Evolutionary conservation across 371 early-diverging fungal genomes (phyloP).

Genomic region (Entomophthora muscae): DNA sequence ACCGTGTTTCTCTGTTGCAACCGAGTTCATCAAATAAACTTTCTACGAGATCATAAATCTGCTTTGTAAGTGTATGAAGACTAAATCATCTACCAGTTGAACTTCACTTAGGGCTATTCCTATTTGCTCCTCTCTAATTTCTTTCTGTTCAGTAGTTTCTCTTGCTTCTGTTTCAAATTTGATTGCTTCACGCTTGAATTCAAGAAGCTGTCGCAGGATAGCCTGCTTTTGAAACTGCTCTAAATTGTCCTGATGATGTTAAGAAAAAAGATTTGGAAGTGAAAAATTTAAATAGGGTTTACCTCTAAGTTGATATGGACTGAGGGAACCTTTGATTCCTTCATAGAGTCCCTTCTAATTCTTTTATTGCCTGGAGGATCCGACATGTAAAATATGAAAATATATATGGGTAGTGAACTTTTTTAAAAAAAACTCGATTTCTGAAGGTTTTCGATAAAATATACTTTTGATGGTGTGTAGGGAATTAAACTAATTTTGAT

Average conservation of each 20-base stretch:
- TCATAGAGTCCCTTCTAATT: neutral
- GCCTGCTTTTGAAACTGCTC: slow-evolving; percentile 56
- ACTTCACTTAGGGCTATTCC: neutral
- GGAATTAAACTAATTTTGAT: too few relatives aligned
- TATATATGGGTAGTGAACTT: too few relatives aligned
- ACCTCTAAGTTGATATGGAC: neutral
- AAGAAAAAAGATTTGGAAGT: neutral
- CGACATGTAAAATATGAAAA: too few relatives aligned
- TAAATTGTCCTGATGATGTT: slow-evolving; percentile 2
- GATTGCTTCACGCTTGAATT: slow-evolving; percentile 42
- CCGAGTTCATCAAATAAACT: slow-evolving; percentile 7
- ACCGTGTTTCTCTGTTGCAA: neutral
- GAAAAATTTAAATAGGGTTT: neutral
- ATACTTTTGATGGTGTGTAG: too few relatives aligned
- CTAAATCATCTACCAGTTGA: neutral
- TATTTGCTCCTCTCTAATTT: neutral
- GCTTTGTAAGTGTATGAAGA: neutral
- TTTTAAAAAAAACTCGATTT: too few relatives aligned
- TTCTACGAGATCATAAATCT: slow-evolving; percentile 4
- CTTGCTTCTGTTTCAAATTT: neutral
- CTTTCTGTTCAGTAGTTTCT: neutral
- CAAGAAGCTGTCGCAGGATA: slow-evolving; percentile 61
- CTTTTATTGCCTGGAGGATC: neutral
- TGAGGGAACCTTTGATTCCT: neutral
- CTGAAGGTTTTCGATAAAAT: too few relatives aligned